Evolutionary conservation across 2,329 filamentous ascomycete genomes (phyloP).

Genomic region (Aspergillus candidus): DNA sequence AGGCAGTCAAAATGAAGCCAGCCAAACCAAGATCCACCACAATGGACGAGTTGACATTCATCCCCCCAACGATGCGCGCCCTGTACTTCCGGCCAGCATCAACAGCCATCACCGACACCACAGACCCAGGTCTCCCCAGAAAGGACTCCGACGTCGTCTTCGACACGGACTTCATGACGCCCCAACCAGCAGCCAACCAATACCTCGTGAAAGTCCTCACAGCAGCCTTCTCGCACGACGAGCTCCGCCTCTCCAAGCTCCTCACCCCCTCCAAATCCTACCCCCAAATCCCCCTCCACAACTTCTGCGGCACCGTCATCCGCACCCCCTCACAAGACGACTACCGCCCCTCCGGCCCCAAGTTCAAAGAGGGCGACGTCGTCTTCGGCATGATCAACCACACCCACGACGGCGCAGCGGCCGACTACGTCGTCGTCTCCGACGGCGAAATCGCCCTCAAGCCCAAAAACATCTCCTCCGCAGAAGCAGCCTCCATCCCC

Average conservation of each 20-base stretch:
- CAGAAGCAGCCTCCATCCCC: constrained; percentile 33
- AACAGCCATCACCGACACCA: constrained; percentile 9
- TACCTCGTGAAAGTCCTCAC: constrained; percentile 39
- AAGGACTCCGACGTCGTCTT: constrained; percentile 26
- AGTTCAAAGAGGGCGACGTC: constrained; percentile 36
- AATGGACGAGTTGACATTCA: constrained; percentile 31
- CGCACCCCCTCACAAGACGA: constrained; percentile 29
- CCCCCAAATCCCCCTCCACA: constrained; percentile 36
- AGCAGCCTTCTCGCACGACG: constrained; percentile 35
- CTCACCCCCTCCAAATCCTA: constrained; percentile 25
- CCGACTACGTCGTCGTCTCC: constrained; percentile 34
- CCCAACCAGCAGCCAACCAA: constrained; percentile 28
- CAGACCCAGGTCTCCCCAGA: constrained; percentile 11
- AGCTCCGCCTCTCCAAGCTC: constrained; percentile 23
- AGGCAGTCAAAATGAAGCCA: constrained; percentile 11
- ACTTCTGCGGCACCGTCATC: constrained; percentile 36
- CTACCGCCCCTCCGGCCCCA: constrained; percentile 25
- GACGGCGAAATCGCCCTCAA: constrained; percentile 36
- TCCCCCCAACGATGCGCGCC: constrained; percentile 35
- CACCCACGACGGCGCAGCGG: constrained; percentile 36
- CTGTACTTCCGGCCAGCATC: constrained; percentile 30
- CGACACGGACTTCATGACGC: constrained; percentile 32
- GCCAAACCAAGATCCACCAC: constrained; percentile 22
- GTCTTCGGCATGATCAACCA: constrained; percentile 37
- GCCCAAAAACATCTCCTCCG: constrained; percentile 30